Evolutionary conservation across 306 rosid species (phyloP).

Genomic region (Mimosa pudica): DNA sequence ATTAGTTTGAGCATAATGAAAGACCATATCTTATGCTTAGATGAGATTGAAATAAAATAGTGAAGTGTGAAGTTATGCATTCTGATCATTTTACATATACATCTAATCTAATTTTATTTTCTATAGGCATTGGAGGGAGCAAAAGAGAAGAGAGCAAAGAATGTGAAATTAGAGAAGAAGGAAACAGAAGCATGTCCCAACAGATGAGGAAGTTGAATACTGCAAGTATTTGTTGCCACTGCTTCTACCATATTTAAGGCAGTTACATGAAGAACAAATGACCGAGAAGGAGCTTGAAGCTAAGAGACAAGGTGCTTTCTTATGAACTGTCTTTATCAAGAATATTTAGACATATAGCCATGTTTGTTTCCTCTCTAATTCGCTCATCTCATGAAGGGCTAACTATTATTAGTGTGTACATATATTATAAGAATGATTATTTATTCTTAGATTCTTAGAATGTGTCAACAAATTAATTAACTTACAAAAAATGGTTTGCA

Average conservation of each 20-base stretch:
- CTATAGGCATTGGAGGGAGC: not conserved
- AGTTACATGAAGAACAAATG: constrained; percentile 62
- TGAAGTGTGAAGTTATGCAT: not conserved
- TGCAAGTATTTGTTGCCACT: constrained; percentile 50
- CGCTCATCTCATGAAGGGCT: not conserved
- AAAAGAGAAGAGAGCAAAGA: too few species aligned
- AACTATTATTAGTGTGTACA: not conserved
- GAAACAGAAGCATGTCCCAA: not conserved
- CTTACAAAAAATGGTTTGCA: too few species aligned
- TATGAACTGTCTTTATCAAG: not conserved
- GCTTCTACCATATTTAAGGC: constrained; percentile 66
- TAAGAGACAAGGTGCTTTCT: constrained; percentile 55
- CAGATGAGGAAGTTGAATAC: not conserved
- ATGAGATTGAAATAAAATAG: not conserved
- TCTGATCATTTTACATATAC: not conserved
- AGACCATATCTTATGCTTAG: not conserved
- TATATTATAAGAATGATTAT: too few species aligned
- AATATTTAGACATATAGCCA: not conserved
- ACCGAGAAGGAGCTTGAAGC: constrained; percentile 65
- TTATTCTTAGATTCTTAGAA: too few species aligned
- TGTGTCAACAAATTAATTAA: too few species aligned
- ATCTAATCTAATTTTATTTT: not conserved
- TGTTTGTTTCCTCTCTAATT: not conserved
- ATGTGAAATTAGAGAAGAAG: too few species aligned
- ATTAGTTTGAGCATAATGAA: too few species aligned